Evolutionary conservation across 2,329 filamentous ascomycete genomes (phyloP).

Genomic region (Thyridium curvatum): DNA sequence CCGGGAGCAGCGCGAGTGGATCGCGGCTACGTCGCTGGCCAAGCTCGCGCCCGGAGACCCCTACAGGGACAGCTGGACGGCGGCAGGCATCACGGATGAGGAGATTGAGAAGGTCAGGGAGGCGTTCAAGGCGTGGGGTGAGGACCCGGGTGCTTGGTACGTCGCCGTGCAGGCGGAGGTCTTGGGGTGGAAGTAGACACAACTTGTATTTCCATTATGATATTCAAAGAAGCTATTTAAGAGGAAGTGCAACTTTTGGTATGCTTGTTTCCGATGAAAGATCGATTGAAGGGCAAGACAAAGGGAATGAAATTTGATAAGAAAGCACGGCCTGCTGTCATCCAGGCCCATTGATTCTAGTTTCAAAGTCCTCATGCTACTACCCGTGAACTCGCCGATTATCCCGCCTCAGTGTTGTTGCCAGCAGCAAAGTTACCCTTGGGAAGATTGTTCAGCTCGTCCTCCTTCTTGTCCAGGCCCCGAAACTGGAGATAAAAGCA

Average conservation of each 20-base stretch:
- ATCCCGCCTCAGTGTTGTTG: no score
- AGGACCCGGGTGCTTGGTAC: conserved; percentile 30
- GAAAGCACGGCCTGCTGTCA: no score
- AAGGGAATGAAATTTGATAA: no score
- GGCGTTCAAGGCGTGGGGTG: conserved; percentile 24
- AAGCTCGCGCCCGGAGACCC: conserved; percentile 21
- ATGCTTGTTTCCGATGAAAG: no score
- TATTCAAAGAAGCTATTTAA: no score
- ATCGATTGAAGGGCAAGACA: no score
- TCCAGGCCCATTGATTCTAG: no score
- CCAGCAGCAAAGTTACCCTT: background rate
- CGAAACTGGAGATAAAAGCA: conserved; percentile 63
- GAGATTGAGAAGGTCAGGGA: conserved; percentile 23
- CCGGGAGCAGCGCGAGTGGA: conserved; percentile 18
- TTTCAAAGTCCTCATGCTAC: no score
- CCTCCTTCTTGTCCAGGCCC: conserved; percentile 54
- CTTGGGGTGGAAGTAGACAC: conserved; percentile 29
- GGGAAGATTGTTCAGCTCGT: conserved; percentile 51
- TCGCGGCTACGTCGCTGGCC: conserved; percentile 15
- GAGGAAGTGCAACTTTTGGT: no score
- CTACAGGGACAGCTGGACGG: conserved; percentile 25
- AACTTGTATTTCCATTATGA: no score
- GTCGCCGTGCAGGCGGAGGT: conserved; percentile 26
- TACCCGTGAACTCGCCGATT: no score
- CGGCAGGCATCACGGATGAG: conserved; percentile 24